These are phyloP conservation scores for Suhomyces faveliae DNA, from an alignment of 805 yeast genomes.

Conservation along the genomic window DNA sequence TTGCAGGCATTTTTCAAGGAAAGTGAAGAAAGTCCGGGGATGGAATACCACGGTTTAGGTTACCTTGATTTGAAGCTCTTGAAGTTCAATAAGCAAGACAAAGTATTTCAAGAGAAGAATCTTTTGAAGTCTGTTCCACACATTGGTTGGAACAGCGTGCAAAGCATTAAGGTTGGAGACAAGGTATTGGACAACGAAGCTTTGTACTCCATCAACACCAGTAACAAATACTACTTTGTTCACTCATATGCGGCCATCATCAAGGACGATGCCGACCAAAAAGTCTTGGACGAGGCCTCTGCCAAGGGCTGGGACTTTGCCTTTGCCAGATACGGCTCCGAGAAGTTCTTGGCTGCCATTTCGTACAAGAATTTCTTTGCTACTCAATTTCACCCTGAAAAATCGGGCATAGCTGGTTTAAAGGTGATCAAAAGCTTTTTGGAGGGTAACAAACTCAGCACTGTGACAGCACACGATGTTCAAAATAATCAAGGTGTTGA, in stretches of 20 bases:
- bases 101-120: slow-evolving; percentile 22
- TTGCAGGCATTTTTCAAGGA: slow-evolving; percentile 77
- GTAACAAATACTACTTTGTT: slow-evolving; percentile 84
- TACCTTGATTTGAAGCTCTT: slow-evolving; percentile 45
- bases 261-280: slow-evolving; percentile 24
- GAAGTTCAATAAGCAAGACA: slow-evolving; percentile 53
- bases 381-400: slow-evolving; percentile 99
- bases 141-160: slow-evolving; percentile 87
- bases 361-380: slow-evolving; percentile 79
- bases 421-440: slow-evolving; percentile 72
- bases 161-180: slow-evolving; percentile 22
- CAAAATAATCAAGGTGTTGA: slow-evolving; percentile 26
- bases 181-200: slow-evolving; percentile 23
- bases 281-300: slow-evolving; percentile 26
- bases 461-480: slow-evolving; percentile 22
- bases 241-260: slow-evolving; percentile 87
- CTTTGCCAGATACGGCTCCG: slow-evolving; percentile 69
- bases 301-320: slow-evolving; percentile 70
- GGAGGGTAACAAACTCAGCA: slow-evolving; percentile 38
- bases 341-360: slow-evolving; percentile 80
- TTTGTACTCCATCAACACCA: slow-evolving; percentile 64
- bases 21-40: slow-evolving; percentile 70
- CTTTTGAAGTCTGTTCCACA: slow-evolving; percentile 84
- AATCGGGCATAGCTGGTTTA: slow-evolving; percentile 89
- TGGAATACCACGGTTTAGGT: slow-evolving; percentile 59